Base-by-base conservation (phyloP, 768 basidiomycete genomes). In the Naganishia onofrii region DNA sequence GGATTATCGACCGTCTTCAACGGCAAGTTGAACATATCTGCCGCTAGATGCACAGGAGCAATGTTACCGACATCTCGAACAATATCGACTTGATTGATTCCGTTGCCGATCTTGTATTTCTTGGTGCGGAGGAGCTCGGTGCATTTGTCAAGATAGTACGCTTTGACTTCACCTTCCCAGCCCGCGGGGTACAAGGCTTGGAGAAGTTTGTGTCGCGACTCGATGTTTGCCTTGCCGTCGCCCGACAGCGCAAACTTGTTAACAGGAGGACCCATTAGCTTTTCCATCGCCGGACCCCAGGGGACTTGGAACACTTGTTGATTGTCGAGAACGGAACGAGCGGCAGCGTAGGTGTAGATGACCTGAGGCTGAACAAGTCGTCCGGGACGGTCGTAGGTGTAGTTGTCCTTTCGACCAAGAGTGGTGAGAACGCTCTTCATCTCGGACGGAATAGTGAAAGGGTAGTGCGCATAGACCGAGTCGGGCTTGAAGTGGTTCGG, bases 401-500 rank as follows among this genome's bases (percentile, higher is more conserved):
- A 51, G n/a, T 51, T 51, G 48, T n/a, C 48, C 48, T 51, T 51
- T 51, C 48, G 2, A 12, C 48, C 48, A 12, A 51, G 48, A 1
- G 23, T 26, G 19, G 4, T 26, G 7, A 51, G n/a, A 12, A 51
- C 48, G 21, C 23, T 26, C 23, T 51, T 21, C 48, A 51, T 51
- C n/a, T 51, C 48, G 21, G 12, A 4, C 15, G 48, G 48, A 26
- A 26, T 51, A 23, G 48, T 51, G 48, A 51, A 51, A 6, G 48
- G 48, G 13, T 51, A 51, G 48, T 51, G 48, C 3, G 48, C 48
- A n/a, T 51, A 51, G 6, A 51, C 48, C 48, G 48, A 51, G 48
- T 51, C 48, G 19, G 48, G 48, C 48, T 51, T 51, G 48, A 51
- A 51, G 48, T 51, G 48, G 48, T 51, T 51, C 48, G 48, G 48